Evolutionary conservation across 1,284 basidiomycete species (phyloP), one percentile per base, ranked within the genome.

Genomic region (Trametes versicolor): DNA sequence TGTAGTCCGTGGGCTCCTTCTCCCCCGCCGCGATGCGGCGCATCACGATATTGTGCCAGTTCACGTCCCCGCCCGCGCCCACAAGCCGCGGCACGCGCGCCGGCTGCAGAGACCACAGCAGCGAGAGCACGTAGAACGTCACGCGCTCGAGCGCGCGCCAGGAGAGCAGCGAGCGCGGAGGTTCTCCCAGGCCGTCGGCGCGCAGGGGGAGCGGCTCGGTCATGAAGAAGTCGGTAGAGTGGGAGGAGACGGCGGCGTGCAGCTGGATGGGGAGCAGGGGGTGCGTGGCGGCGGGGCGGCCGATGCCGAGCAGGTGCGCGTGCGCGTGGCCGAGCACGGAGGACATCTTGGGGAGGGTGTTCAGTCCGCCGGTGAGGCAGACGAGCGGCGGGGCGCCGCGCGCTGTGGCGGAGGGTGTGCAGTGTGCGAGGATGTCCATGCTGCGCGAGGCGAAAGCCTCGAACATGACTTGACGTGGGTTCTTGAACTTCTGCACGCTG

Each of bases 291-390:
- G 93, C 84, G 1, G 82, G 81, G 60, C 95, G 82, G n/a, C 89
- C 95, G 27, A 96, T 81, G 0, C 95, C 95, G 34, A 95, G 81
- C 32, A 95, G 81, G 73, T 96, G 85, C 0, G 93, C 85, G 68
- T 93, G 86, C 13, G 76, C 78, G 19, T 81, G 77, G 0, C 71
- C 70, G 21, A 92, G 79, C 5, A 86, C 92, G 9, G 79, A 76
- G 13, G 83, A 77, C 62, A 96, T 82, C 37, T 88, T 84, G 0
- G 80, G 78, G 12, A 88, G 85, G 0, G 90, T 88, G 21, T 84
- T 82, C 48, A 97, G 82, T 17, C 94, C 94, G 21, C 95, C 95
- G 0, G 95, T 97, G 29, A 97, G 84, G 47, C 95, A 79, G 69
- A 96, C 82, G 19, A 93, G 79, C 3, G 92, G 93, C 19, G 77